Base-by-base conservation (phyloP, 1,284 basidiomycete genomes). In the Fomes fomentarius region DNA sequence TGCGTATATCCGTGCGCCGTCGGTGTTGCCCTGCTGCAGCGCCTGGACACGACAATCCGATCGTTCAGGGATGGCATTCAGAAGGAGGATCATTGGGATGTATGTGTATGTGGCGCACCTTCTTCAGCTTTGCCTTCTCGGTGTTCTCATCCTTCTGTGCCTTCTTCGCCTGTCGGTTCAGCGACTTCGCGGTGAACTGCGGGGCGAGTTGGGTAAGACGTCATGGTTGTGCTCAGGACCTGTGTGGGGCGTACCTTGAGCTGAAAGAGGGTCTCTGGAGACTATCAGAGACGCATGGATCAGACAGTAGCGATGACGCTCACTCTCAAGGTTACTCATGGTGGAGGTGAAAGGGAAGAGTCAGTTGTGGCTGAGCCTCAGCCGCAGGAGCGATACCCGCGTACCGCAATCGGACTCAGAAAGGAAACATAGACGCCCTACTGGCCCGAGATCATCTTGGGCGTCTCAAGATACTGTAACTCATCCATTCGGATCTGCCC, bases 1-100 rank as follows among this genome's bases (percentile, higher is more conserved):
- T 14, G 97, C 97, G 71, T 99, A 99, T 79, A 99, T 99, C 54
- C 93, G 85, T n/a, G 97, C 97, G 41, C 96, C 95, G 59, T 99
- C 97, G 45, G 84, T 93, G 76, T 99, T 99, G 47, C 95, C 94
- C 75, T 99, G 96, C 68, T 94, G 90, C 7, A 99, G 81, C 5
- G 97, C 97, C 96, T 98, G 73, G 2, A 24, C 14, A 14, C 7
- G 25, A 28, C 30, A 19, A 2, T 24, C 2, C 19, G 24, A 5
- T 33, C 24, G 26, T n/a, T n/a, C n/a, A n/a, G n/a, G n/a, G n/a
- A n/a, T n/a, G n/a, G n/a, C n/a, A n/a, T n/a, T n/a, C 9, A 40
- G 19, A 10, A 14, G 19, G 1, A 15, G 38, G 14, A 3, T 24
- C 11, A 8, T 2, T 9, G 21, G 11, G 21, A 26, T 19, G 42